A percentile compares a stretch with the other conserved stretches of the same genome.
phyloP scores from a whole-genome alignment of 495 filamentous ascomycete species.

The Podospora australis region DNA sequence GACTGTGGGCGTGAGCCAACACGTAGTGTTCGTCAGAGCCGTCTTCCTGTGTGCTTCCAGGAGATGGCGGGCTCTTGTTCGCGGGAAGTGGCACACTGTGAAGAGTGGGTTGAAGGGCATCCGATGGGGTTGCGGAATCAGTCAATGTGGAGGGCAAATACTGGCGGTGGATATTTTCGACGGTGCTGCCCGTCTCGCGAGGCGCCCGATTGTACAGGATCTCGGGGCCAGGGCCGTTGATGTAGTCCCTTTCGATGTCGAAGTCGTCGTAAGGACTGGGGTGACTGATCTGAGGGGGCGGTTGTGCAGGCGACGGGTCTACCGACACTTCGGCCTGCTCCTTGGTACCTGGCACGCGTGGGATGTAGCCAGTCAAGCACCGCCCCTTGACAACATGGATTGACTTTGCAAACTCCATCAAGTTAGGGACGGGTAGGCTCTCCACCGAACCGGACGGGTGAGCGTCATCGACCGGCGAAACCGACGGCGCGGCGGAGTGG shows the following conservation, averaged over 20 bases:
- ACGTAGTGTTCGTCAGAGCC: slow-evolving; percentile 10
- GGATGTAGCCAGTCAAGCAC: slow-evolving; percentile 8
- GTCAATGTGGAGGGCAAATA: slow-evolving; percentile 12
- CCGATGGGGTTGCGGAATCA: slow-evolving; percentile 5
- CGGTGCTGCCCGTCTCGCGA: slow-evolving; percentile 21
- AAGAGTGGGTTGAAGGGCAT: background rate
- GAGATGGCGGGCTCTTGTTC: background rate
- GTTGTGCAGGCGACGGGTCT: background rate
- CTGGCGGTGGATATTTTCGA: slow-evolving; percentile 27
- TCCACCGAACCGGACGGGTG: background rate
- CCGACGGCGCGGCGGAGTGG: background rate
- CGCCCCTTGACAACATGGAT: slow-evolving; percentile 7
- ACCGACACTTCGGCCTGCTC: background rate
- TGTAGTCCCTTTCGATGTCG: background rate
- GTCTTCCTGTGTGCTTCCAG: background rate
- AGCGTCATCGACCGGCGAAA: slow-evolving; percentile 6
- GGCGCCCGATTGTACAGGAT: background rate
- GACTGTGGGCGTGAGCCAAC: background rate
- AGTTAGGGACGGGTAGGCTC: slow-evolving; percentile 2
- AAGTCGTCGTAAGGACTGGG: background rate
- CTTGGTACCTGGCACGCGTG: background rate
- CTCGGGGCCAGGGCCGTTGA: background rate
- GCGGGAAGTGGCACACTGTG: background rate
- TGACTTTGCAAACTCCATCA: slow-evolving; percentile 7
- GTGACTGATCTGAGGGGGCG: background rate